Base-by-base conservation (phyloP, 164 flowering plant species). In the Liriodendron chinense region DNA sequence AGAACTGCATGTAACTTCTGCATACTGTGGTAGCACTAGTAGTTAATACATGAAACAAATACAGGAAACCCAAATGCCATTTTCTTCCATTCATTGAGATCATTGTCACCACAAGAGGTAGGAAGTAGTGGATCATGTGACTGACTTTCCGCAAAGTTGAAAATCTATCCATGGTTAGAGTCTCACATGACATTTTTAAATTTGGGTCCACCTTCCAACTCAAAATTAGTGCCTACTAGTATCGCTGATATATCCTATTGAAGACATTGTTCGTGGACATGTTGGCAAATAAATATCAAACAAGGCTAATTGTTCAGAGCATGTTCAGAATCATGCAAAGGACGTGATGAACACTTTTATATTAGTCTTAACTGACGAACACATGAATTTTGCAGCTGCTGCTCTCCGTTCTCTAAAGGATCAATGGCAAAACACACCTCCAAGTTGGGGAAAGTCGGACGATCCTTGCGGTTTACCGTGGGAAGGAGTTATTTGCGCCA, bases 401-500 rank as follows among this genome's bases (percentile, higher is more conserved):
- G 87, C 75, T 2, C 89, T 93, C 26, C 82, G 76, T 34, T 84
- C 96, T 22, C 80, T 93, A 75, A 88, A 83, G 82, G 80, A 78
- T 48, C 68, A 75, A 23, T 92, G 94, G 97, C 50, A 86, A 74
- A 87, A 87, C 76, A 83, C 85, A 43, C 99, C 99, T 14, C 98
- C 98, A n/a, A 91, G 88, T 76, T 93, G 99, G 99, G 73, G 61
- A 4, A 74, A 69, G 12, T 87, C 96, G 1, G 75, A 78, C 68
- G 99, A 93, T 82, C 97, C 99, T 47, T 93, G 99, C 75, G 91
- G 84, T 23, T 62, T 43, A 16, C 79, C 78, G 1, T 93, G 98
- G 99, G 98, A 92, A 47, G 99, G 99, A 75, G 89, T 96, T 70
- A 76, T 84, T 69, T 96, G 99, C 86, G 84, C 69, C 72, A 76